phyloP scores from a whole-genome alignment of 106 monocot species.

The Dactylorhiza incarnata region DNA sequence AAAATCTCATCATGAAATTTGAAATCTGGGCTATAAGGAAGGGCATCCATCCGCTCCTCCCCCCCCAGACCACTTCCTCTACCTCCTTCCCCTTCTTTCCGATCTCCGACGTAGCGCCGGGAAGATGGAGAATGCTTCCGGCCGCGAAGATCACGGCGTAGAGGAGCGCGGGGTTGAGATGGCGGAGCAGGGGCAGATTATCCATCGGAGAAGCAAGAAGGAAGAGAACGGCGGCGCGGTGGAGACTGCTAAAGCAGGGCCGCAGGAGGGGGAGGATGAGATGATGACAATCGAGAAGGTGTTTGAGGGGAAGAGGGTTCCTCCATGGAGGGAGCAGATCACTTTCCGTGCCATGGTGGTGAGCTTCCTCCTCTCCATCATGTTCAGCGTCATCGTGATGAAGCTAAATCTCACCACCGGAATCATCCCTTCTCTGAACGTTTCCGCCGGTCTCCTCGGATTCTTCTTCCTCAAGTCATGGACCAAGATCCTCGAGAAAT shows the following conservation, averaged over 20 bases:
- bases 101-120: not conserved
- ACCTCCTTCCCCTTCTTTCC: not conserved
- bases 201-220: conserved; percentile 3
- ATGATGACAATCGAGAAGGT: conserved; percentile 13
- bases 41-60: not conserved
- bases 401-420: conserved; percentile 85
- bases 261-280: not conserved
- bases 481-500: conserved; percentile 44
- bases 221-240: conserved; percentile 2
- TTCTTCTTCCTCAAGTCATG: conserved; percentile 73
- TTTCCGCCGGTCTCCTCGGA: conserved; percentile 75
- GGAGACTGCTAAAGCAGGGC: not conserved
- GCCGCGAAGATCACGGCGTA: not conserved
- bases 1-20: no score
- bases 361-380: conserved; percentile 16
- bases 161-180: not conserved
- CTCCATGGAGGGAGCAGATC: conserved; percentile 6
- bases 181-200: conserved; percentile 7
- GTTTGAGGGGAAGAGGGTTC: conserved; percentile 10
- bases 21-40: not conserved
- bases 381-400: conserved; percentile 81
- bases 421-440: conserved; percentile 82
- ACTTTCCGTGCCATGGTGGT: conserved; percentile 6
- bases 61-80: not conserved
- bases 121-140: not conserved